phyloP scores from a whole-genome alignment of 257 asterid genomes.

The Hygrophila difformis region DNA sequence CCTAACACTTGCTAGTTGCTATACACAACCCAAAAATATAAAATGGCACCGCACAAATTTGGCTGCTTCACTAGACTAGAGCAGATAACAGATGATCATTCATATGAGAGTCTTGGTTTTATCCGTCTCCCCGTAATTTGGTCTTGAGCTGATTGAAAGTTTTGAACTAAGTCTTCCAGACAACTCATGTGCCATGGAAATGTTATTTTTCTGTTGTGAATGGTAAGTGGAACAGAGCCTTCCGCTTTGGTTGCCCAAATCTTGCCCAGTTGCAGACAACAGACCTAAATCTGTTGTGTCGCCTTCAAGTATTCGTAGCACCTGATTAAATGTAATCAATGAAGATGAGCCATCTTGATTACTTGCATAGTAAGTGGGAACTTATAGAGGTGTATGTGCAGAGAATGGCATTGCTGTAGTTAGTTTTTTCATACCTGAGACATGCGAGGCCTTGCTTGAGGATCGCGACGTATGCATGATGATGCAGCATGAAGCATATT shows the following conservation, averaged over 20 bases:
- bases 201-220: slow-evolving; percentile 31
- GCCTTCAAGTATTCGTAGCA: slow-evolving; percentile 80
- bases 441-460: slow-evolving; percentile 88
- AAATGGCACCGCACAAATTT: too few relatives aligned
- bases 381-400: background rate
- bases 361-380: background rate
- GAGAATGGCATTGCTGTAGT: background rate
- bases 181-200: slow-evolving; percentile 25
- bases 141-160: slow-evolving; percentile 14
- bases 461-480: slow-evolving; percentile 78
- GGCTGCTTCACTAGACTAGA: too few relatives aligned
- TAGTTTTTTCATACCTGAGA: slow-evolving; percentile 49
- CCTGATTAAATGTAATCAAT: slow-evolving; percentile 29
- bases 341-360: background rate
- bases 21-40: too few relatives aligned
- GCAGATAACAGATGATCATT: too few relatives aligned
- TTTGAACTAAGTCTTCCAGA: slow-evolving; percentile 37
- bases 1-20: too few relatives aligned
- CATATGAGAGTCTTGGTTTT: too few relatives aligned
- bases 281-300: slow-evolving; percentile 60
- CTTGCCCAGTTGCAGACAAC: slow-evolving; percentile 40
- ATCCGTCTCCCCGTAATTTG: too few relatives aligned
- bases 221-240: slow-evolving; percentile 35
- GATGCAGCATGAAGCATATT: slow-evolving; percentile 94
- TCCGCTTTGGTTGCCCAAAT: slow-evolving; percentile 61